Base-by-base conservation (phyloP, 306 rosid genomes). In the Glycine latifolia region DNA sequence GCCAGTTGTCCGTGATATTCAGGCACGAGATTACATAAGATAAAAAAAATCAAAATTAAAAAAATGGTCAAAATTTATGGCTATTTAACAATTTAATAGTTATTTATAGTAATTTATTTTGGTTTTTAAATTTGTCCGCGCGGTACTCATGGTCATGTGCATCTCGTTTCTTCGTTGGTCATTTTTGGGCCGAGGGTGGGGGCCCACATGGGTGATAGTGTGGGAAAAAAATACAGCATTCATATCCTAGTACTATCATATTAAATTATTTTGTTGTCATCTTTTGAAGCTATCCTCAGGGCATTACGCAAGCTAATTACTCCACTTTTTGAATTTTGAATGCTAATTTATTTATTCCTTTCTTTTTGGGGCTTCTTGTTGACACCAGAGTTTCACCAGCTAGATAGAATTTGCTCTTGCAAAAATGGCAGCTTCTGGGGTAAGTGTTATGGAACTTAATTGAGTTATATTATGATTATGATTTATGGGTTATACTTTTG, bases 361-460 rank as follows among this genome's bases (percentile, higher is more conserved):
- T n/a, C 67, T 15, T 16, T 26, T 8, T 41, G 26, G 55, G 44
- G 41, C 44, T 79, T 60, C n/a, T 67, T 67, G 46, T 39, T 47
- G 20, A 47, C 10, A 53, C 48, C 26, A 63, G 55, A 39, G 81
- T 81, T 83, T 81, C 67, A 62, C 55, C 41, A 16, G 54, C 41
- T 58, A 12, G 78, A 12, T 72, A 66, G 50, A 46, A 84, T 58
- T n/a, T 44, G 50, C 52, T 55, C 14, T 80, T 46, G 71, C 65
- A 86, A 79, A 26, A 26, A 92, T 92, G 97, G 89, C 95, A 70
- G 81, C 87, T 78, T 86, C 90, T 63, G 81, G 81, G 88, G 92
- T 87, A 84, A 86, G 91, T 81, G 73, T 77, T 2, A 72, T 56
- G 76, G 70, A 84, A 73, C 16, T 76, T 31, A 31, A 14, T 61